Evolutionary conservation across 2,329 filamentous ascomycete genomes (phyloP), one percentile per base, ranked within the genome.

Genomic region (Fusarium cicatricum): DNA sequence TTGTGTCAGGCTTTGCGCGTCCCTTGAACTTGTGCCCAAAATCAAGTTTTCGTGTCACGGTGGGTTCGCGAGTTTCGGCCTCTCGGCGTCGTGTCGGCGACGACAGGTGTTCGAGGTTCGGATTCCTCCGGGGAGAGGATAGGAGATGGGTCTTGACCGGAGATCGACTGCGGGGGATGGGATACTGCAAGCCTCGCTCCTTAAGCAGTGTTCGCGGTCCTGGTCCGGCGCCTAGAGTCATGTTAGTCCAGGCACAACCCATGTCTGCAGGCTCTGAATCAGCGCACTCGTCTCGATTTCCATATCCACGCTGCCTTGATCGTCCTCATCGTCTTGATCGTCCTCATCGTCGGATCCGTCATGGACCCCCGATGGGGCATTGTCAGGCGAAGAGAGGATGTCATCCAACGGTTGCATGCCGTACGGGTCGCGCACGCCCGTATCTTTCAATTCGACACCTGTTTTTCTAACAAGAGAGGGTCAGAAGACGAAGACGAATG

Each of bases 381-480:
- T 90, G 63, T 86, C 84, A 12, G 93, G 92, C 16, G 93, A 97
- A 9, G 93, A 97, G 75, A 97, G 97, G 63, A 98, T 86, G 64
- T 86, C 86, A 31, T 94, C 90, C 54, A 97, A 84, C 31, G 91
- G 89, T 72, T 97, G 92, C 80, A 99, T 87, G 74, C 94, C 95
- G 81, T 97, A 82, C 73, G 96, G 92, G 76, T 98, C 94, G 77
- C 92, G 90, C 57, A 88, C 80, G 46, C 91, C 91, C 50, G 81
- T 86, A 69, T 97, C 91, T 68, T 87, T 85, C 28, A 98, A 76
- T 1, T 87, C 90, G 21, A 96, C 84, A 38, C 95, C 95, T 1
- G 95, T 99, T 83, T 96, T 96, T 66, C 94, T 97, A 64, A 43
- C 41, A 29, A 38, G 10, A 1, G 14, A 11, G 19, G 5, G 47